Evolutionary conservation across 1,139 yeast genomes (phyloP).

Genomic region (Yamadazyma friedrichii): DNA sequence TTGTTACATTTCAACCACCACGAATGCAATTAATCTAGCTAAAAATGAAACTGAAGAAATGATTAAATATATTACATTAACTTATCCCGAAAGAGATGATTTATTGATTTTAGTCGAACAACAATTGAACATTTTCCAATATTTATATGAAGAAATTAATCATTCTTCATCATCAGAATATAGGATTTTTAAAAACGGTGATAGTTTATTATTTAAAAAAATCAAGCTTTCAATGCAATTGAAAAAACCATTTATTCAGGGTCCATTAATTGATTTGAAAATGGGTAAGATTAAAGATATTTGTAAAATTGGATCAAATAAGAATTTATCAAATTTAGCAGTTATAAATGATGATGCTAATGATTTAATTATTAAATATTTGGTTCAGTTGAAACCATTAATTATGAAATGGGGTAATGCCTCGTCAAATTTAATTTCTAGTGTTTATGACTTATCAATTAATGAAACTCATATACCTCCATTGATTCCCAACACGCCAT

Average conservation of each 20-base stretch:
- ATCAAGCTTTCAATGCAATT: neutral
- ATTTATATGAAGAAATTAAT: neutral
- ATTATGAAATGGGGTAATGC: constrained; percentile 18
- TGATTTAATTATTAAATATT: constrained; percentile 20
- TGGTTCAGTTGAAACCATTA: constrained; percentile 33
- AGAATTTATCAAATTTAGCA: constrained; percentile 20
- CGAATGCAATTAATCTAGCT: constrained; percentile 22
- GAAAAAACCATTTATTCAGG: constrained; percentile 10
- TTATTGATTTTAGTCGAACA: constrained; percentile 1
- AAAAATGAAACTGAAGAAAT: constrained; percentile 23
- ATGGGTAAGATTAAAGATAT: constrained; percentile 20
- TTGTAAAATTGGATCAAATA: constrained; percentile 15
- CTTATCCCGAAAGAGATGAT: constrained; percentile 2
- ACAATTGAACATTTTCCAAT: constrained; percentile 2
- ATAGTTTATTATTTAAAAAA: neutral
- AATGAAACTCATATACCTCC: neutral
- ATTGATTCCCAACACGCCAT: neutral
- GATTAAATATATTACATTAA: constrained; percentile 12
- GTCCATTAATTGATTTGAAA: constrained; percentile 14
- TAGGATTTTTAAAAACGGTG: neutral
- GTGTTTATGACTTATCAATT: constrained; percentile 1
- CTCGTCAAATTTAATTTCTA: neutral
- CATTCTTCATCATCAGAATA: neutral
- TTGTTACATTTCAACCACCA: constrained; percentile 18
- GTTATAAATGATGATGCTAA: constrained; percentile 15